These are phyloP conservation scores for Cenchrus americanus DNA, from an alignment of 176 grass and related monocot species.

Conservation along the genomic window DNA sequence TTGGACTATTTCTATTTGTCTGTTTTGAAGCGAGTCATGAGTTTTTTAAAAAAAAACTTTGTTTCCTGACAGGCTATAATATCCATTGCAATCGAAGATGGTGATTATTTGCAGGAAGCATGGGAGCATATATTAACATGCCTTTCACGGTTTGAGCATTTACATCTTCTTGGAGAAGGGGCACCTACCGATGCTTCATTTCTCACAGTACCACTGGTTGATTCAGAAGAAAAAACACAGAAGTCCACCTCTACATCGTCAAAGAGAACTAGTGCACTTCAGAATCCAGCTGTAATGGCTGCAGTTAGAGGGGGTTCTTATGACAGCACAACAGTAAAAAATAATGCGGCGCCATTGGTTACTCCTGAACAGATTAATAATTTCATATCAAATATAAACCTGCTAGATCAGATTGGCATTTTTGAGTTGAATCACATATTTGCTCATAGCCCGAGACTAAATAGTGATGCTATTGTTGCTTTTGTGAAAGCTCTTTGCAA, in stretches of 20 bases:
- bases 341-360: slow-evolving; percentile 66
- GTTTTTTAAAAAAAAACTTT: slow-evolving; percentile 8
- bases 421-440: slow-evolving; percentile 99
- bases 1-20: background rate
- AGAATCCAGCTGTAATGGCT: slow-evolving; percentile 94
- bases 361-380: slow-evolving; percentile 92
- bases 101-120: slow-evolving; percentile 92
- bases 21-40: background rate
- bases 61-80: slow-evolving; percentile 79
- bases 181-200: slow-evolving; percentile 96
- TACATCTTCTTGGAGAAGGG: slow-evolving; percentile 93
- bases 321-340: slow-evolving; percentile 76
- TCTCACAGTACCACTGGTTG: slow-evolving; percentile 72
- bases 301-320: slow-evolving; percentile 98
- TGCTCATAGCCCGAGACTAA: slow-evolving; percentile 94
- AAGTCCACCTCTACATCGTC: slow-evolving; percentile 44
- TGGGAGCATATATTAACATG: slow-evolving; percentile 99
- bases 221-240: slow-evolving; percentile 59
- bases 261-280: slow-evolving; percentile 78
- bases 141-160: slow-evolving; percentile 97
- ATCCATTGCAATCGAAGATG: slow-evolving; percentile 95
- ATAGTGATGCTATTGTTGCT: slow-evolving; percentile 99
- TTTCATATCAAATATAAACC: slow-evolving; percentile 95
- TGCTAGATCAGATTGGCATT: slow-evolving; percentile 96
- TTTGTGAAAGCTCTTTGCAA: slow-evolving; percentile 99